Evolutionary conservation across 2,329 filamentous ascomycete species (phyloP).

Genomic region (Apiospora saccharicola): DNA sequence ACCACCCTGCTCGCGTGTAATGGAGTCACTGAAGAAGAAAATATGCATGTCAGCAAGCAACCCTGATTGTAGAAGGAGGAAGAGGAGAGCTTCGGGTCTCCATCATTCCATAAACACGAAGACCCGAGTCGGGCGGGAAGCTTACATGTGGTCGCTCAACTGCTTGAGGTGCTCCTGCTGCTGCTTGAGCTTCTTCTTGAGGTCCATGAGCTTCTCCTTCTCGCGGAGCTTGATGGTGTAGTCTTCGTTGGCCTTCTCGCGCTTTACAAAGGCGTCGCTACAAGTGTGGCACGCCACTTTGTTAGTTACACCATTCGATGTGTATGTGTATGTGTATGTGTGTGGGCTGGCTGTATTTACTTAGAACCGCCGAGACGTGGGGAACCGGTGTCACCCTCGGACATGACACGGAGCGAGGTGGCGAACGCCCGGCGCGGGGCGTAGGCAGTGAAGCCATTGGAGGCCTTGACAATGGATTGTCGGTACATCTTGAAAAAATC

Average conservation of each 20-base stretch:
- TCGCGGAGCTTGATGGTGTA: constrained; percentile 87
- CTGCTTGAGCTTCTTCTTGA: constrained; percentile 76
- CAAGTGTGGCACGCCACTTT: constrained; percentile 29
- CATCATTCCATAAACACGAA: neutral
- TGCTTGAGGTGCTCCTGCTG: constrained; percentile 86
- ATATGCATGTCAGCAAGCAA: constrained; percentile 23
- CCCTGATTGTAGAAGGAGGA: neutral
- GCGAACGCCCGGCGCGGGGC: constrained; percentile 66
- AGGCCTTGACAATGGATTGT: constrained; percentile 65
- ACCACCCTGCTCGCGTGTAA: constrained; percentile 76
- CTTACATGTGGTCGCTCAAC: constrained; percentile 87
- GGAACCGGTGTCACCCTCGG: constrained; percentile 73
- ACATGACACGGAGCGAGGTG: constrained; percentile 68
- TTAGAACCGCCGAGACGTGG: constrained; percentile 60
- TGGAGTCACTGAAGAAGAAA: constrained; percentile 67
- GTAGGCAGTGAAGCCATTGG: constrained; percentile 60
- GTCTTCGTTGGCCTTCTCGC: constrained; percentile 88
- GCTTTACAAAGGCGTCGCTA: constrained; percentile 91
- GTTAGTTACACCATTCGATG: constrained; percentile 31
- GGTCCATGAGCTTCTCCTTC: constrained; percentile 83
- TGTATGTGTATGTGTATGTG: neutral
- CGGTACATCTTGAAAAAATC: constrained; percentile 67
- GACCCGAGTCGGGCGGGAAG: constrained; percentile 29
- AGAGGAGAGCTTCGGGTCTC: neutral
- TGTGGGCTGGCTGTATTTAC: constrained; percentile 56